phyloP scores from a whole-genome alignment of 164 flowering plant genomes.

The Magnolia sinica region DNA sequence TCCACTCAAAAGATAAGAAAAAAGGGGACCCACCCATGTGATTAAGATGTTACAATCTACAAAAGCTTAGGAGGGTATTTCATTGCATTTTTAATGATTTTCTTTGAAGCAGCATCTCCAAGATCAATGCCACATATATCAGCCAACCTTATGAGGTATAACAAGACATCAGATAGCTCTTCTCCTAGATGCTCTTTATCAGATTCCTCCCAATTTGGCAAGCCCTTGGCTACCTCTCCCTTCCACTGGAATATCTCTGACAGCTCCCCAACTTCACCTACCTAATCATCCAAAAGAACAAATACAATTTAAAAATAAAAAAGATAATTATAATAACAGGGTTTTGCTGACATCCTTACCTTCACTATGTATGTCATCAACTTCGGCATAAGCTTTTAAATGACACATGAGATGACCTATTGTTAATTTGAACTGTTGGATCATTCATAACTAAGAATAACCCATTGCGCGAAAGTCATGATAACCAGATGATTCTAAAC shows the following conservation, averaged over 20 bases:
- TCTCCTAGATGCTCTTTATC: slow-evolving; percentile 66
- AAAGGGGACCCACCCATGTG: not conserved
- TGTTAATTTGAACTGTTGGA: no score
- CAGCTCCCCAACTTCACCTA: slow-evolving; percentile 66
- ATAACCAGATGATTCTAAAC: no score
- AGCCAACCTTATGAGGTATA: slow-evolving; percentile 52
- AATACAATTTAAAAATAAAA: not conserved
- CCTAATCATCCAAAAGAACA: slow-evolving; percentile 24
- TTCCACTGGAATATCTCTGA: slow-evolving; percentile 70
- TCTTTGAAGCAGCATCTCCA: slow-evolving; percentile 45
- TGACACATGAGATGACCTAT: no score
- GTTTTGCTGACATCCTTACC: no score
- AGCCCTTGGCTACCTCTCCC: slow-evolving; percentile 59
- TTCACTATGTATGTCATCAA: no score
- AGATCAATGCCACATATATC: slow-evolving; percentile 64
- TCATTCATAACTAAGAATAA: no score
- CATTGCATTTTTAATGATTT: slow-evolving; percentile 45
- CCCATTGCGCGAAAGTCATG: no score
- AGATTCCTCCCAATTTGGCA: slow-evolving; percentile 53
- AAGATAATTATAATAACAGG: not conserved
- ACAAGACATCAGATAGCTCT: slow-evolving; percentile 59
- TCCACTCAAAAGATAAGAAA: not conserved
- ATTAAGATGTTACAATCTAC: not conserved
- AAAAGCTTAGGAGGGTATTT: slow-evolving; percentile 38
- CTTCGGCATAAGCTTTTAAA: no score